These are phyloP conservation scores for Onygenales sp. DNA, from an alignment of 2,329 filamentous ascomycete genomes.

Conservation along the genomic window DNA sequence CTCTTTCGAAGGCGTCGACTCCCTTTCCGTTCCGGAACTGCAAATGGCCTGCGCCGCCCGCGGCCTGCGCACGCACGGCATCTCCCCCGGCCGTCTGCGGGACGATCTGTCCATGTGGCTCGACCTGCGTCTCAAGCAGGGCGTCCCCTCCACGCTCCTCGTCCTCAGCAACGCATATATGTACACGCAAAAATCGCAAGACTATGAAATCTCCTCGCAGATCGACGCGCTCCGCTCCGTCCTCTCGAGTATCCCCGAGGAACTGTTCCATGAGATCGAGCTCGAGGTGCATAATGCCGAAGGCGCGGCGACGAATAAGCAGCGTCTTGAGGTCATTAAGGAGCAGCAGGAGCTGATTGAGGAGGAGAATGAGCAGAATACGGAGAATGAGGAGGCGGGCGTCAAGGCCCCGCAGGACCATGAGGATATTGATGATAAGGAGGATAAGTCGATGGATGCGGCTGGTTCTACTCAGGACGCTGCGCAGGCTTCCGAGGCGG, in stretches of 20 bases:
- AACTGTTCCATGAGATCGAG: conserved; percentile 98
- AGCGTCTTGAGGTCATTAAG: conserved; percentile 93
- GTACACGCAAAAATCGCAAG: conserved; percentile 69
- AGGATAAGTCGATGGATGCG: conserved; percentile 39
- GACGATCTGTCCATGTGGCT: conserved; percentile 92
- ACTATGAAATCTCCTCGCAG: conserved; percentile 73
- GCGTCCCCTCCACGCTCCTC: conserved; percentile 90
- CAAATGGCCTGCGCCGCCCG: conserved; percentile 87
- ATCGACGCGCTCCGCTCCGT: conserved; percentile 90
- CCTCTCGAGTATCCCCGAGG: conserved; percentile 88
- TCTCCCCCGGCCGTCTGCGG: conserved; percentile 78
- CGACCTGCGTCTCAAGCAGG: conserved; percentile 82
- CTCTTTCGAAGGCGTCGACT: conserved; percentile 85
- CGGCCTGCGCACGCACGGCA: conserved; percentile 83
- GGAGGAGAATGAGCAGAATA: conserved; percentile 88
- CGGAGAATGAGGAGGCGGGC: conserved; percentile 66
- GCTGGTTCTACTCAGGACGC: conserved; percentile 49
- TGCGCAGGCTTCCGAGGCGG: conserved; percentile 36
- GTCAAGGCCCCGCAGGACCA: conserved; percentile 70
- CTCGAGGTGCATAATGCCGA: conserved; percentile 95
- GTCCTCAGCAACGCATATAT: conserved; percentile 97
- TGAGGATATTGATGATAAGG: conserved; percentile 91
- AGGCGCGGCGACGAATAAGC: conserved; percentile 96
- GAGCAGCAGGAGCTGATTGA: conserved; percentile 98
- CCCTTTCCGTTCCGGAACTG: conserved; percentile 83